phyloP scores from a whole-genome alignment of 768 basidiomycete genomes.

The Lentinula aciculospora region DNA sequence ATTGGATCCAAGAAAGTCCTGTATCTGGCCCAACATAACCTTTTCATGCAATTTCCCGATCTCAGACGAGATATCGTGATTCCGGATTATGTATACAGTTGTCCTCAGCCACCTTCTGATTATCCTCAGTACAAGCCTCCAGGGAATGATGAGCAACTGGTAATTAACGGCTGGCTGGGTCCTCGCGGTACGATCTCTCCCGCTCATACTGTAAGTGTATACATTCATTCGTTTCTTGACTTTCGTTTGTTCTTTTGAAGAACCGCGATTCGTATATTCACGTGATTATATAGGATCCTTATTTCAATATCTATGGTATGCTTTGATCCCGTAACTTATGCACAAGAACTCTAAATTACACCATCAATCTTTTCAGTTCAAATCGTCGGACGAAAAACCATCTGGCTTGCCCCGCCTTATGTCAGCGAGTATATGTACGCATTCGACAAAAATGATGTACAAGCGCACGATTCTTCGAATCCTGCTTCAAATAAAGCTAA shows the following conservation, averaged over 20 bases:
- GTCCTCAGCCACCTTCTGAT: slow-evolving; percentile 35
- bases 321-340: not conserved
- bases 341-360: not conserved
- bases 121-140: slow-evolving; percentile 59
- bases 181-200: slow-evolving; percentile 77
- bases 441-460: slow-evolving; percentile 19
- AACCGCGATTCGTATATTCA: slow-evolving; percentile 1
- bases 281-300: slow-evolving; percentile 68
- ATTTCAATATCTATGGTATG: slow-evolving; percentile 84
- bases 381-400: slow-evolving; percentile 80
- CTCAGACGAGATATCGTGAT: slow-evolving; percentile 69
- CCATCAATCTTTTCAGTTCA: slow-evolving; percentile 51
- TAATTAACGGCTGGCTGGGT: slow-evolving; percentile 81
- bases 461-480: slow-evolving; percentile 17
- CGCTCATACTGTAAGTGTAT: slow-evolving; percentile 66
- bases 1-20: slow-evolving; percentile 23
- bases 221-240: slow-evolving; percentile 10
- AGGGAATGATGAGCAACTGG: slow-evolving; percentile 53
- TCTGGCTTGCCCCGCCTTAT: slow-evolving; percentile 85
- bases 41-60: slow-evolving; percentile 79
- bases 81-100: slow-evolving; percentile 88
- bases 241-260: slow-evolving; percentile 3
- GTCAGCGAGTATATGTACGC: slow-evolving; percentile 56
- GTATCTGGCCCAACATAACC: slow-evolving; percentile 90
- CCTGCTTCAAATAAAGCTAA: slow-evolving; percentile 32